A percentile compares a stretch with the other conserved stretches of the same genome.
Evolutionary conservation across 371 early-diverging fungal species (phyloP).

Genomic region (Mucor indicus): DNA sequence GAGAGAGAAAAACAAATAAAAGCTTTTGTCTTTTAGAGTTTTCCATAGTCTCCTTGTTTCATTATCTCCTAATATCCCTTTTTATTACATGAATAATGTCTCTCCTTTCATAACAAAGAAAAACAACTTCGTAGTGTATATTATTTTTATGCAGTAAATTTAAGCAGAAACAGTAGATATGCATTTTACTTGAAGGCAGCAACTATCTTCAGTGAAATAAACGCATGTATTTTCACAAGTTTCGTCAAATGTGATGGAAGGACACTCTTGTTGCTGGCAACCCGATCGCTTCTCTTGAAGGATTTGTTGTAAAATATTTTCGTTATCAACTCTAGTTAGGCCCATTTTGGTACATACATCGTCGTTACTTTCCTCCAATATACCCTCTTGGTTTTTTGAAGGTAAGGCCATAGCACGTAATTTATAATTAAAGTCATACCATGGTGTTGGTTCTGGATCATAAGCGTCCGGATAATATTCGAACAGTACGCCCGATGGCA

Average conservation of each 20-base stretch:
- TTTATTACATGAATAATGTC: too few relatives aligned
- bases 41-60: too few relatives aligned
- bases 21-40: too few relatives aligned
- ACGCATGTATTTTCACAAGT: background rate
- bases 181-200: conserved; percentile 2
- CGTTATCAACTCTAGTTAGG: background rate
- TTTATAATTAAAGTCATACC: background rate
- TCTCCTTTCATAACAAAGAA: too few relatives aligned
- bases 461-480: background rate
- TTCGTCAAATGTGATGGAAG: background rate
- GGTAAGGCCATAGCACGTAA: background rate
- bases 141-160: too few relatives aligned
- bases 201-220: background rate
- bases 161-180: too few relatives aligned
- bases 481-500: background rate
- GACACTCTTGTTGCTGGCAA: background rate
- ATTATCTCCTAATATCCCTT: too few relatives aligned
- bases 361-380: too few relatives aligned
- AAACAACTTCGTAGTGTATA: too few relatives aligned
- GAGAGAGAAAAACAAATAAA: too few relatives aligned
- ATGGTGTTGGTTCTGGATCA: background rate
- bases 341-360: too few relatives aligned
- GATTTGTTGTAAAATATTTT: background rate
- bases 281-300: background rate
- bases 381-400: too few relatives aligned